Evolutionary conservation across 352 stramenopile species (phyloP), one percentile per base, ranked within the genome.

Genomic region (Phytophthora crassamura): DNA sequence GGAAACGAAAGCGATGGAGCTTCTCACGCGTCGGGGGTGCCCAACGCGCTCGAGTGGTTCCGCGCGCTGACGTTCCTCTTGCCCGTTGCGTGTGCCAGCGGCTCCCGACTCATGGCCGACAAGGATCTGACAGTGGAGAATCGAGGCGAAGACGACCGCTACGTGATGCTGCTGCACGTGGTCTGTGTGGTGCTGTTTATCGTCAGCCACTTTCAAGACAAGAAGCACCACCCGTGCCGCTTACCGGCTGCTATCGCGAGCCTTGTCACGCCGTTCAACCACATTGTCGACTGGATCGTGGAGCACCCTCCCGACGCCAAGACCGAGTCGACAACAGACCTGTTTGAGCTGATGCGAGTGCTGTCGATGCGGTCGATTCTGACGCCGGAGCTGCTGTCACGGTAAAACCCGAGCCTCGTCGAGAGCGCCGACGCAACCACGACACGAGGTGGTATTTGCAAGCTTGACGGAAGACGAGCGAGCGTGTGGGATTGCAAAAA

Each of bases 111-210:
- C 39, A 74, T 77, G 61, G 55, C 43, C 5, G 74, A 94, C 45
- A 59, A 75, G n/a, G 57, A 74, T 15, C 56, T 91, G 10, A 75
- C 66, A 15, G 53, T 68, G 16, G 76, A 89, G 62, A 74, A 69
- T 52, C 78, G 82, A 5, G 82, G 83, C 28, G 84, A 93, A 64
- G 87, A 95, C 39, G 87, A 95, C 42, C 77, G 74, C 18, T 94
- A 91, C 48, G 73, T 91, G 8, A 85, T 94, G 84, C 64, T 94
- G 36, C 68, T 95, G 36, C 87, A 95, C 48, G 62, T 88, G 1
- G 64, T 82, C 4, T 92, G 80, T 57, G 76, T 91, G 20, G 67
- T 95, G 30, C 66, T 93, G 46, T 77, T 93, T 43, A 87, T 95
- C 28, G 69, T 59, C 1, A 90, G 80, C 51, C 77, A 84, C 20